Base-by-base conservation (phyloP, 768 basidiomycete genomes). In the Pisolithus microcarpus region DNA sequence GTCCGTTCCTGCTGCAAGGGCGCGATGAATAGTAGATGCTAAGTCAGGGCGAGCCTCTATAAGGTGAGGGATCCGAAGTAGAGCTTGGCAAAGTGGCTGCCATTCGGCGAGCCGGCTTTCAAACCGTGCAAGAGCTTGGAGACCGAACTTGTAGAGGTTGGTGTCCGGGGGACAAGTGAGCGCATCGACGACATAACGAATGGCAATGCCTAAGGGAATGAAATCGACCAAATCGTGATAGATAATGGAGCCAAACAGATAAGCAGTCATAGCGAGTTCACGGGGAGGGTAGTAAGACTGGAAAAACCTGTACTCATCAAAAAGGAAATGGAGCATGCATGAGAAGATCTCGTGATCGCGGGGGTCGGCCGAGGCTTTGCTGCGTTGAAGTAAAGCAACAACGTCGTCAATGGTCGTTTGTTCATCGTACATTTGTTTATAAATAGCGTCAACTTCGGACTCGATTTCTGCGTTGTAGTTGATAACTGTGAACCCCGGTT, bases 251-350 rank as follows among this genome's bases (percentile, higher is more conserved):
- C 96, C 96, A 56, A 98, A 98, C 26, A 99, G 79, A 62, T 91
- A 87, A 43, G 90, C 96, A 7, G 96, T 98, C 84, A 98, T 92
- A 48, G 85, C 83, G 43, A 98, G 78, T 71, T 98, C 93, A 57
- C 93, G 87, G 37, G 88, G 77, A 23, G 96, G 96, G 61, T 92
- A 92, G 70, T 87, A 96, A 38, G 88, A 87, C 64, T 95, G 91
- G 81, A 98, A 96, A 76, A 97, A 99, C 63, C 93, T 94, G 82
- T 96, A 96, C 72, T 99, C 96, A 80, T 98, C 96, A 70, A 99
- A 97, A 40, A 99, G 81, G 76, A 96, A 95, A 73, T 97, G 94
- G 46, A 99, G 85, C 84, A 96, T 96, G 80, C 93, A 97, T n/a
- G 93, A 96, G 65, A 97, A 97, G 55, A 96, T 82, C 70, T 98